Percentiles rank a stretch among this genome's conserved stretches.
Evolutionary conservation across 495 filamentous ascomycete genomes (phyloP).

Genomic region (Aspergillus steynii): DNA sequence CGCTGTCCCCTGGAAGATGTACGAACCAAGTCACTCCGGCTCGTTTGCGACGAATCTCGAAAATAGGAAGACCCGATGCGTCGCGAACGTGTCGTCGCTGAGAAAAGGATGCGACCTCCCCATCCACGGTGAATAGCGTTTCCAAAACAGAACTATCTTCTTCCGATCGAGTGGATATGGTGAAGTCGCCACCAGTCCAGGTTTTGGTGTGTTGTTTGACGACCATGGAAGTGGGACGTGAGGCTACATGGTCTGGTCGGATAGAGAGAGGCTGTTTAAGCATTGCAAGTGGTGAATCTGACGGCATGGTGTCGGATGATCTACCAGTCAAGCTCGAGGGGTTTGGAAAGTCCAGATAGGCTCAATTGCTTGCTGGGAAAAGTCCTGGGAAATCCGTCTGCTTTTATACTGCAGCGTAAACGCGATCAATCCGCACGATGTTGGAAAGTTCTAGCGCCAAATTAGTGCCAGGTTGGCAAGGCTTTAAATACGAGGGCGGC

Average conservation of each 20-base stretch:
- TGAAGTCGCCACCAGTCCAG: constrained; percentile 18
- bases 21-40: constrained; percentile 21
- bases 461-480: too few relatives aligned
- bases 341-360: too few relatives aligned
- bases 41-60: constrained; percentile 17
- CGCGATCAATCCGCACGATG: too few relatives aligned
- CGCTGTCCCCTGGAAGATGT: constrained; percentile 8
- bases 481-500: too few relatives aligned
- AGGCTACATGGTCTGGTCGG: constrained; percentile 16
- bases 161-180: constrained; percentile 5
- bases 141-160: background rate
- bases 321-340: too few relatives aligned
- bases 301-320: background rate
- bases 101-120: constrained; percentile 7
- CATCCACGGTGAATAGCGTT: constrained; percentile 16
- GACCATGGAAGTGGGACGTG: constrained; percentile 6
- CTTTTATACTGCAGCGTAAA: too few relatives aligned
- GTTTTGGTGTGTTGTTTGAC: constrained; percentile 16
- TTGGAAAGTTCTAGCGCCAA: too few relatives aligned
- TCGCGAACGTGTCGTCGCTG: constrained; percentile 16
- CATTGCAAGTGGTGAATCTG: background rate
- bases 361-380: too few relatives aligned
- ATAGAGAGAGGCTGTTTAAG: constrained; percentile 17
- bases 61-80: constrained; percentile 18
- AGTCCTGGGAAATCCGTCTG: too few relatives aligned